Evolutionary conservation across 1,139 yeast species (phyloP).

Genomic region (Pichia inconspicua): DNA sequence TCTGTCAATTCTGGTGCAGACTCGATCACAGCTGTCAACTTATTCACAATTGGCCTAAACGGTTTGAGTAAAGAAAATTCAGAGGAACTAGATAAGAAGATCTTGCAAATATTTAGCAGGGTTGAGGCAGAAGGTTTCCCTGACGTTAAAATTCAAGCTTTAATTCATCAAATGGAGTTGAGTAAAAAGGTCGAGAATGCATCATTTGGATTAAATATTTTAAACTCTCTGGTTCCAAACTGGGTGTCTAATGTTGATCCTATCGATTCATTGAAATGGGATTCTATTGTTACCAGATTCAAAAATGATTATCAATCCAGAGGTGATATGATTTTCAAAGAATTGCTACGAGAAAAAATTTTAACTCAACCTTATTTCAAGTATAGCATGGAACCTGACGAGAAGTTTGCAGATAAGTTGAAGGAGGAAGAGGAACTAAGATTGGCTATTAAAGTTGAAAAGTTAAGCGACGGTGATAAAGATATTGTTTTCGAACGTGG

Average conservation of each 20-base stretch:
- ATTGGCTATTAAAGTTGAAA: conserved; percentile 36
- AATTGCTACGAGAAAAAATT: conserved; percentile 47
- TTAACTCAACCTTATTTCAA: conserved; percentile 50
- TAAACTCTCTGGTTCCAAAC: conserved; percentile 68
- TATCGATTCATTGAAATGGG: conserved; percentile 57
- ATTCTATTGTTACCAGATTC: conserved; percentile 50
- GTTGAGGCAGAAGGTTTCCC: conserved; percentile 44
- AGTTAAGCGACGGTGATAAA: conserved; percentile 49
- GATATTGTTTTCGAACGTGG: conserved; percentile 56
- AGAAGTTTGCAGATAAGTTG: conserved; percentile 41
- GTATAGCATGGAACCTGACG: conserved; percentile 71
- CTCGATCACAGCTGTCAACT: conserved; percentile 65
- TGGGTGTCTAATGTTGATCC: conserved; percentile 81
- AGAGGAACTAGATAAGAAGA: conserved; percentile 34
- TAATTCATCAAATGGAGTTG: conserved; percentile 81
- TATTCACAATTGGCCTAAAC: conserved; percentile 81
- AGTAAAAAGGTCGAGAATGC: conserved; percentile 81
- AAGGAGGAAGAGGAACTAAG: conserved; percentile 49
- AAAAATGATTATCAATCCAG: conserved; percentile 46
- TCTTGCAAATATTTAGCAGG: conserved; percentile 40
- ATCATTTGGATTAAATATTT: conserved; percentile 76
- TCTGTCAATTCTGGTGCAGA: conserved; percentile 86
- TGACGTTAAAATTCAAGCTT: conserved; percentile 64
- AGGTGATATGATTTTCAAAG: conserved; percentile 54
- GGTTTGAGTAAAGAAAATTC: conserved; percentile 54